Percentiles rank a stretch among this genome's conserved stretches.
Evolutionary conservation across 192 early-diverging fungal genomes (phyloP).

Genomic region (Linnemannia schmuckeri): DNA sequence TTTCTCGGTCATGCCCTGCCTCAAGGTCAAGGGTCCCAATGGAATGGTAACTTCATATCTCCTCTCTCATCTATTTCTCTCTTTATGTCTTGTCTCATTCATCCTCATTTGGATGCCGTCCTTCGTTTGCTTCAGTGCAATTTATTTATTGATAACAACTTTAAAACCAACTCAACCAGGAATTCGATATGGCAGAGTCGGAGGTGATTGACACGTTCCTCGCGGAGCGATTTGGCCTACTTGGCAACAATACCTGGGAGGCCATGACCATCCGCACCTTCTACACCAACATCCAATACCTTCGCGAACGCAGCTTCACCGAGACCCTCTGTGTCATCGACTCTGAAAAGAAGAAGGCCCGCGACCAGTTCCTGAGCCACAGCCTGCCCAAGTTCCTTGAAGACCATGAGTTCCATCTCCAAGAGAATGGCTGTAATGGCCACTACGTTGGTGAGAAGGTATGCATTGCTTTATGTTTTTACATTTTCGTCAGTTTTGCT

Average conservation of each 20-base stretch:
- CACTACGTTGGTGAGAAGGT: slow-evolving; percentile 50
- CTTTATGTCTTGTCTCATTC: not conserved
- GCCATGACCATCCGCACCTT: slow-evolving; percentile 29
- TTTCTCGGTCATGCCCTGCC: slow-evolving; percentile 31
- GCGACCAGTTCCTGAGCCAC: slow-evolving; percentile 9
- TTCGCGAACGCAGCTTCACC: slow-evolving; percentile 31
- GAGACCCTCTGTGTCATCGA: slow-evolving; percentile 1
- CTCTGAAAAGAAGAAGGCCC: not conserved
- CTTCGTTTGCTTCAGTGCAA: too few relatives aligned
- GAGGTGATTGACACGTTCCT: slow-evolving; percentile 45
- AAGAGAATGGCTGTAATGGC: slow-evolving; percentile 42
- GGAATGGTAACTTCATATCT: slow-evolving; percentile 10
- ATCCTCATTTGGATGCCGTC: too few relatives aligned
- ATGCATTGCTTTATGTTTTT: not conserved
- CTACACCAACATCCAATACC: slow-evolving; percentile 31
- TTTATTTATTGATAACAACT: too few relatives aligned
- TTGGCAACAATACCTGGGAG: slow-evolving; percentile 42
- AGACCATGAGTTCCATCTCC: slow-evolving; percentile 45
- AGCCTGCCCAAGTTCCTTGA: slow-evolving; percentile 28
- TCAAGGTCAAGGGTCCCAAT: slow-evolving; percentile 20
- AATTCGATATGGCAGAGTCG: slow-evolving; percentile 28
- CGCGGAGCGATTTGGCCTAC: slow-evolving; percentile 27
- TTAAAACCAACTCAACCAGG: not conserved
- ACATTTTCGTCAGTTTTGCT: not conserved
- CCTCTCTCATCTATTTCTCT: not conserved